A percentile compares a stretch with the other conserved stretches of the same genome.
phyloP scores from a whole-genome alignment of 495 filamentous ascomycete genomes.

The Extremus antarcticus region DNA sequence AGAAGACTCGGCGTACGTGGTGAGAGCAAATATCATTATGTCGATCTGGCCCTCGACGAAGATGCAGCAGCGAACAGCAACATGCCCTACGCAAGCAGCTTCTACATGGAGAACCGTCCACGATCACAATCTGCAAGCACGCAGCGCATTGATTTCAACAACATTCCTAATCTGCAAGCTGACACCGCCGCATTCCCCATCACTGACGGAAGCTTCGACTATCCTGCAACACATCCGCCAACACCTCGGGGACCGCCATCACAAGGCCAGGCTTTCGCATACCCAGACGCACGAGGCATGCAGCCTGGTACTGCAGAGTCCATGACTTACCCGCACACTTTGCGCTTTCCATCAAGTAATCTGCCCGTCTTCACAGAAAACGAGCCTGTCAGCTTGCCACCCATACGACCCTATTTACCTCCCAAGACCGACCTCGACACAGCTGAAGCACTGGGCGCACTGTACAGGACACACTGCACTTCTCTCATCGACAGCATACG shows the following conservation, averaged over 20 bases:
- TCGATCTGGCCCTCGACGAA: slow-evolving; percentile 65
- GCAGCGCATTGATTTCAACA: slow-evolving; percentile 35
- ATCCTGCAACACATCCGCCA: slow-evolving; percentile 3
- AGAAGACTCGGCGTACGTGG: slow-evolving; percentile 84
- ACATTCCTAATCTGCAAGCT: slow-evolving; percentile 41
- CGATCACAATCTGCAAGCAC: slow-evolving; percentile 21
- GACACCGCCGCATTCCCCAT: slow-evolving; percentile 58
- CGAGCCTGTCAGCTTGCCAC: slow-evolving; percentile 63
- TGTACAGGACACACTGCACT: slow-evolving; percentile 90
- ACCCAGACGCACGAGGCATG: slow-evolving; percentile 23
- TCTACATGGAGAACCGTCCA: slow-evolving; percentile 2
- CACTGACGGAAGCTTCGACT: slow-evolving; percentile 21
- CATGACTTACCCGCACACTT: slow-evolving; percentile 40
- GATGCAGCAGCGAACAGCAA: slow-evolving; percentile 29
- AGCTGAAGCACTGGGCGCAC: slow-evolving; percentile 65
- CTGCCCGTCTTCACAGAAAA: slow-evolving; percentile 35
- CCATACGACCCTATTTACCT: slow-evolving; percentile 66
- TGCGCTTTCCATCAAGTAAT: slow-evolving; percentile 52
- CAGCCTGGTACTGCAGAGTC: slow-evolving; percentile 15
- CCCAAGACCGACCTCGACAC: slow-evolving; percentile 67
- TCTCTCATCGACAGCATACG: slow-evolving; percentile 90
- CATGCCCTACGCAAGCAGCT: not conserved
- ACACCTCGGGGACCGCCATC: slow-evolving; percentile 16
- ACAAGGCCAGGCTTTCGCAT: slow-evolving; percentile 27
- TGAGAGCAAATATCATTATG: slow-evolving; percentile 98